These are phyloP conservation scores for Xylaria scruposa DNA, from an alignment of 495 filamentous ascomycete species.

Conservation along the genomic window DNA sequence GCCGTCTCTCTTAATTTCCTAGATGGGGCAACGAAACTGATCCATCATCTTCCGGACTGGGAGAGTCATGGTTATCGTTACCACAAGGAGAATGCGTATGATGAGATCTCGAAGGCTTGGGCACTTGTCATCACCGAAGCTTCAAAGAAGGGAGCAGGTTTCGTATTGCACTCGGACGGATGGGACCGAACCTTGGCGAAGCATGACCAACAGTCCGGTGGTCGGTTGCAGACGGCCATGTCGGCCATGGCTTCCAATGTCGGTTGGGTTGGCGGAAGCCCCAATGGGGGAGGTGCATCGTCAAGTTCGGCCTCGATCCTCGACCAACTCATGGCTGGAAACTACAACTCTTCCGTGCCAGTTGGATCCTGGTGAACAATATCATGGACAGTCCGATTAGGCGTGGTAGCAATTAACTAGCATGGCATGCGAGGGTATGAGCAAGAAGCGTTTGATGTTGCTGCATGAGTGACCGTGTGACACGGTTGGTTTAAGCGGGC, in stretches of 20 bases:
- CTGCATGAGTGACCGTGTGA: slow-evolving; percentile 19
- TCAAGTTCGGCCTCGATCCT: slow-evolving; percentile 63
- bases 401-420: neutral
- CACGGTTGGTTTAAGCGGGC: slow-evolving; percentile 9
- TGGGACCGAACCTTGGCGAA: slow-evolving; percentile 91
- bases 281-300: slow-evolving; percentile 40
- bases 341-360: slow-evolving; percentile 75
- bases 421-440: neutral
- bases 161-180: slow-evolving; percentile 85
- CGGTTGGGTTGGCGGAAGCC: slow-evolving; percentile 75
- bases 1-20: slow-evolving; percentile 82
- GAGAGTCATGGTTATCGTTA: slow-evolving; percentile 83
- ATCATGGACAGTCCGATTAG: too few relatives aligned
- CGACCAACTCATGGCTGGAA: slow-evolving; percentile 79
- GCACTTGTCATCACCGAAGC: slow-evolving; percentile 89
- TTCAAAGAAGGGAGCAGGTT: slow-evolving; percentile 87
- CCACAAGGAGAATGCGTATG: slow-evolving; percentile 92
- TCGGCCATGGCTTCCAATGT: slow-evolving; percentile 74
- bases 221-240: slow-evolving; percentile 81
- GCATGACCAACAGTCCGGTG: slow-evolving; percentile 87
- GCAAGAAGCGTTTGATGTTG: slow-evolving; percentile 2
- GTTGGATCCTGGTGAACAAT: slow-evolving; percentile 37
- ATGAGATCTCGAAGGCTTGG: slow-evolving; percentile 95
- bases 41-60: slow-evolving; percentile 89
- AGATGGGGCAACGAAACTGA: slow-evolving; percentile 85